phyloP scores from a whole-genome alignment of 2,329 filamentous ascomycete species.

The Diplodia sapinea region DNA sequence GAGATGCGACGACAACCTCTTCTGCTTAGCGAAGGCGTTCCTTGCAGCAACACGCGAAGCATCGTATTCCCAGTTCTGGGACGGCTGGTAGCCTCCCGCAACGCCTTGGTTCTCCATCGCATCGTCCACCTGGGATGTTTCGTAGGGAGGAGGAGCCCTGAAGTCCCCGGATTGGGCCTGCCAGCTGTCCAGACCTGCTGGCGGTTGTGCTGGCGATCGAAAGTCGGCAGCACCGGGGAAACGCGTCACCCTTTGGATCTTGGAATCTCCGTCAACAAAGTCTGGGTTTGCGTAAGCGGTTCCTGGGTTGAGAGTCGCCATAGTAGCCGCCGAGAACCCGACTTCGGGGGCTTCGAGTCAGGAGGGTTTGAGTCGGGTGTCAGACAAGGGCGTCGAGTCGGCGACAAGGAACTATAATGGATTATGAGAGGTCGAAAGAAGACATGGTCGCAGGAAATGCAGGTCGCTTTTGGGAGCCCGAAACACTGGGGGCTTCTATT shows the following conservation, averaged over 20 bases:
- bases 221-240: slow-evolving; percentile 32
- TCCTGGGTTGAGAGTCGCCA: slow-evolving; percentile 34
- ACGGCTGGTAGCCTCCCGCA: slow-evolving; percentile 9
- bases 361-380: slow-evolving; percentile 7
- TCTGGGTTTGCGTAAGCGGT: slow-evolving; percentile 34
- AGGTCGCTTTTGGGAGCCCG: slow-evolving; percentile 22
- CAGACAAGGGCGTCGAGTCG: slow-evolving; percentile 19
- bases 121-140: neutral
- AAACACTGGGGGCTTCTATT: slow-evolving; percentile 26
- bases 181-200: slow-evolving; percentile 20
- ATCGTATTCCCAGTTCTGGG: slow-evolving; percentile 38
- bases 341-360: slow-evolving; percentile 11
- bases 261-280: slow-evolving; percentile 30
- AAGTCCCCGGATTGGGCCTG: slow-evolving; percentile 16
- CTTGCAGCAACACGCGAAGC: slow-evolving; percentile 38
- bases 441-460: slow-evolving; percentile 17
- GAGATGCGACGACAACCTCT: slow-evolving; percentile 43
- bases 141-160: slow-evolving; percentile 26
- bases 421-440: slow-evolving; percentile 26
- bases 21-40: slow-evolving; percentile 42
- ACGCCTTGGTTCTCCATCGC: slow-evolving; percentile 6
- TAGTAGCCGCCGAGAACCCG: slow-evolving; percentile 30
- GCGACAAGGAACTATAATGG: slow-evolving; percentile 12
- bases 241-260: slow-evolving; percentile 33
- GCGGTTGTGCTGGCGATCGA: slow-evolving; percentile 28